Percentiles rank a stretch among this genome's conserved stretches.
Conservation (phyloP, 179 eudicot genomes). For the Actinidia arguta region DNA sequence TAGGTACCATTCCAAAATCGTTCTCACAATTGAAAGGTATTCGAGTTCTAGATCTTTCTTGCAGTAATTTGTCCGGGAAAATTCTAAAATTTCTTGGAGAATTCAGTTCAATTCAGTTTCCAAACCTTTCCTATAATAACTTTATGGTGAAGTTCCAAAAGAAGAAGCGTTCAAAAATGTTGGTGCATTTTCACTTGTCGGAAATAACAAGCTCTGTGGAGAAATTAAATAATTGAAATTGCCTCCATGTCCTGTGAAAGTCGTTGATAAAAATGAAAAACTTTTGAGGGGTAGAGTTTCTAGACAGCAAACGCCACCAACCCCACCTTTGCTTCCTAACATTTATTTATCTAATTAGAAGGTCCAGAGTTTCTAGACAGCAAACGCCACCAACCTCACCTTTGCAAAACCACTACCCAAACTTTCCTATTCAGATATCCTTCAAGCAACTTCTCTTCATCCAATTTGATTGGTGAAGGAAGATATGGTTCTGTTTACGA, state of each 20-base stretch:
- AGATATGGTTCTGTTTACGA: slow-evolving; percentile 36
- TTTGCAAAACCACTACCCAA: neutral
- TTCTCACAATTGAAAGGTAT: slow-evolving; percentile 8
- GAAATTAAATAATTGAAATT: slow-evolving; percentile 25
- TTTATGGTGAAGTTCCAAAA: slow-evolving; percentile 25
- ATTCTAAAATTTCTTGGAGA: neutral
- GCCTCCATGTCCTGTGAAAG: slow-evolving; percentile 15
- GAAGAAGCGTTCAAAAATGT: slow-evolving; percentile 28
- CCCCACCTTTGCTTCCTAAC: too few relatives aligned
- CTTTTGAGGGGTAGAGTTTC: neutral
- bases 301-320: neutral
- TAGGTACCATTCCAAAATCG: slow-evolving; percentile 14
- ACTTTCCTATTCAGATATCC: slow-evolving; percentile 32
- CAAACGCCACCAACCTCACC: neutral
- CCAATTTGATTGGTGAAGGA: slow-evolving; percentile 37
- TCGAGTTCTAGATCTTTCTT: slow-evolving; percentile 10
- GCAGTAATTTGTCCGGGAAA: neutral
- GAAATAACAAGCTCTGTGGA: slow-evolving; percentile 31
- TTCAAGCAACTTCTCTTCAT: slow-evolving; percentile 34
- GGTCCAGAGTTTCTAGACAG: neutral
- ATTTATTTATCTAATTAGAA: neutral
- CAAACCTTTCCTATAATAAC: neutral
- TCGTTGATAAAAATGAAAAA: neutral
- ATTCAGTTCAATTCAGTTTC: neutral
- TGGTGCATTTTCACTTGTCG: slow-evolving; percentile 18